Evolutionary conservation across 768 basidiomycete genomes (phyloP).

Genomic region (Hortiboletus campestris): DNA sequence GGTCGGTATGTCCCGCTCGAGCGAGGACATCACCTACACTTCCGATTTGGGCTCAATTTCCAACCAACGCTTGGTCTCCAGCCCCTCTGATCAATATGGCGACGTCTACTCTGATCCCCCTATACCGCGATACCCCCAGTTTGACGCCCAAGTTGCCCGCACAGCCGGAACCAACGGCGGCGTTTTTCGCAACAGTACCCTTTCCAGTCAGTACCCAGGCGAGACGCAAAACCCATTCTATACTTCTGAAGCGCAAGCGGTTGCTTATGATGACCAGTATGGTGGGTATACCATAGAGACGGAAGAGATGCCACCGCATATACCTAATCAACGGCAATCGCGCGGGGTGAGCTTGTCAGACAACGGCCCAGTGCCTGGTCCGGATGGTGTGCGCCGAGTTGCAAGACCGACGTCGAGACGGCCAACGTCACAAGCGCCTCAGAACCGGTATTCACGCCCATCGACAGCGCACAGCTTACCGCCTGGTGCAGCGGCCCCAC

Average conservation of each 20-base stretch:
- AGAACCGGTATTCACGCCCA: conserved; percentile 71
- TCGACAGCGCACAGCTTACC: conserved; percentile 56
- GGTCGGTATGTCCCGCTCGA: conserved; percentile 42
- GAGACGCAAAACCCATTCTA: conserved; percentile 62
- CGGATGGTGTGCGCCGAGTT: conserved; percentile 78
- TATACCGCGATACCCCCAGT: conserved; percentile 26
- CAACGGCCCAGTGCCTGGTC: conserved; percentile 76
- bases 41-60: conserved; percentile 39
- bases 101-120: conserved; percentile 25
- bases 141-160: conserved; percentile 43
- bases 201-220: conserved; percentile 39
- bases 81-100: conserved; percentile 34
- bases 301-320: conserved; percentile 32
- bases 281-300: conserved; percentile 34
- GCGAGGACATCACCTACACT: conserved; percentile 38
- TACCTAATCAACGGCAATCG: conserved; percentile 21
- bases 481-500: conserved; percentile 73
- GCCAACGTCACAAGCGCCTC: conserved; percentile 57
- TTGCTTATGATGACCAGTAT: conserved; percentile 39
- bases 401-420: conserved; percentile 57
- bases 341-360: conserved; percentile 82
- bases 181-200: conserved; percentile 39
- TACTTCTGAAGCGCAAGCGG: conserved; percentile 40
- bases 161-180: conserved; percentile 36
- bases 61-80: conserved; percentile 42